phyloP scores from a whole-genome alignment of 768 basidiomycete genomes.

The Boletus edulis region DNA sequence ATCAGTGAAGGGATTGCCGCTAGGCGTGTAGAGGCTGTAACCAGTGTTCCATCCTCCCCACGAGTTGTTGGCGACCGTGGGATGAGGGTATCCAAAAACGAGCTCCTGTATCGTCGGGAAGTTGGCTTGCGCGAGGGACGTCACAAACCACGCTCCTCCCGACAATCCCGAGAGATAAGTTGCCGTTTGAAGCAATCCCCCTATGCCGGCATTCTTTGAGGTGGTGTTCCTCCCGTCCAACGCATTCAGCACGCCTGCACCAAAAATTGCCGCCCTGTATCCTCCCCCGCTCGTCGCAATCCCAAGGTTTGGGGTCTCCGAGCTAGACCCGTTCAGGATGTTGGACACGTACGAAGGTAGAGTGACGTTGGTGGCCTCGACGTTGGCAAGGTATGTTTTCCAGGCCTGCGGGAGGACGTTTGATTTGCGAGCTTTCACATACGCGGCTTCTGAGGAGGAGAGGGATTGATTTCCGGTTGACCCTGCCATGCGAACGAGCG shows the following conservation, averaged over 20 bases:
- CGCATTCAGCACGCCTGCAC: constrained; percentile 46
- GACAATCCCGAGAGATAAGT: constrained; percentile 53
- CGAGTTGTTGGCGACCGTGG: constrained; percentile 14
- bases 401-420: constrained; percentile 39
- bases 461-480: constrained; percentile 30
- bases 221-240: constrained; percentile 49
- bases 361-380: constrained; percentile 26
- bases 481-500: constrained; percentile 29
- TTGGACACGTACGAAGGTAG: constrained; percentile 34
- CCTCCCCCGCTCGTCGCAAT: constrained; percentile 58
- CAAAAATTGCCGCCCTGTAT: constrained; percentile 51
- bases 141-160: constrained; percentile 38
- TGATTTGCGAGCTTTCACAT: constrained; percentile 32
- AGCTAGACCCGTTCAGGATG: constrained; percentile 22
- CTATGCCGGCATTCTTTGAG: constrained; percentile 38
- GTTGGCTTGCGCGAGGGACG: constrained; percentile 40
- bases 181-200: constrained; percentile 51
- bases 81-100: constrained; percentile 27
- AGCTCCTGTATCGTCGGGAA: constrained; percentile 39
- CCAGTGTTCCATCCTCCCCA: constrained; percentile 35
- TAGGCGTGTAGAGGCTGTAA: constrained; percentile 19
- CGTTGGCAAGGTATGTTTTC: constrained; percentile 37
- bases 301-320: constrained; percentile 36
- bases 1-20: constrained; percentile 11
- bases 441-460: constrained; percentile 34